These are phyloP conservation scores for Acer yangbiense DNA, from an alignment of 345 rosid species.

Conservation along the genomic window DNA sequence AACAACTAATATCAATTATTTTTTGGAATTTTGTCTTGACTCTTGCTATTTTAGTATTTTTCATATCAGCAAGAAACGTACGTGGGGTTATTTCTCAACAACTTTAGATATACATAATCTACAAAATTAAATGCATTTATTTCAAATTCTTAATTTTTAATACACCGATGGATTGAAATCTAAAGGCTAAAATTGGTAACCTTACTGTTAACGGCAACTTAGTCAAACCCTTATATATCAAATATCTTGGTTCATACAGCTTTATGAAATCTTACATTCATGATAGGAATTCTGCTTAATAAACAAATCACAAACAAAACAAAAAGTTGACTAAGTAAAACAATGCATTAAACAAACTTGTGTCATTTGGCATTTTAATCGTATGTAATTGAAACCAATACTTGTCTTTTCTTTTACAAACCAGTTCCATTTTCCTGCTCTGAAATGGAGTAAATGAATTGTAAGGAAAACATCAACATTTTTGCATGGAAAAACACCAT, in stretches of 20 bases:
- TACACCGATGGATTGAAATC: no score
- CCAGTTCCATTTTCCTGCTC: not conserved
- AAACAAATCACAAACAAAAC: not conserved
- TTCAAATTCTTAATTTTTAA: not conserved
- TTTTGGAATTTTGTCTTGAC: slow-evolving; percentile 20
- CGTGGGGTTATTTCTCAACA: slow-evolving; percentile 7
- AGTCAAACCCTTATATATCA: not conserved
- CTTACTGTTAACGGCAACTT: no score
- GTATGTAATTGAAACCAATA: not conserved
- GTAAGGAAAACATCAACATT: no score
- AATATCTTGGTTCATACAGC: not conserved
- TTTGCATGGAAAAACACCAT: not conserved
- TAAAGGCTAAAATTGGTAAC: no score
- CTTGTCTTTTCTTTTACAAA: no score
- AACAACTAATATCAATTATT: slow-evolving; percentile 13
- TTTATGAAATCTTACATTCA: not conserved
- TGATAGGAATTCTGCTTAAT: not conserved
- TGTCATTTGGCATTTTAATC: not conserved
- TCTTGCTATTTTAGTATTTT: not conserved
- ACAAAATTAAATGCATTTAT: not conserved
- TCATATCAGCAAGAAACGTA: not conserved
- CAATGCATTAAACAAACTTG: not conserved
- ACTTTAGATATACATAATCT: not conserved
- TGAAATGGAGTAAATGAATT: no score
- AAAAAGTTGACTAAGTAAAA: not conserved